A percentile compares a stretch with the other conserved stretches of the same genome.
These are phyloP conservation scores for Blastomyces parvus DNA, from an alignment of 2,329 filamentous ascomycete species.

Conservation along the genomic window DNA sequence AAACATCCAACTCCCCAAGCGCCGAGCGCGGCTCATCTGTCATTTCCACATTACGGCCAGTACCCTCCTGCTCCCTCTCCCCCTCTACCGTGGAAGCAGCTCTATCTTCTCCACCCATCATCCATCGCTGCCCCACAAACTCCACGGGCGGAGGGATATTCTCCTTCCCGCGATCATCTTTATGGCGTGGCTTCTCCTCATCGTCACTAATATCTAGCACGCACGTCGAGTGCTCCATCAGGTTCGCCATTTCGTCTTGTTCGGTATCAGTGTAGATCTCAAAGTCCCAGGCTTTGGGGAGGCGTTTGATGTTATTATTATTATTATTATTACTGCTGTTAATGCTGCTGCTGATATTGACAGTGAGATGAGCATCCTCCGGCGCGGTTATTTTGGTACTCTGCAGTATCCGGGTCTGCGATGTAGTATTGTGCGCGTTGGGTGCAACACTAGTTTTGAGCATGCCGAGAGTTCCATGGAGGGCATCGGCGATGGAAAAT, in stretches of 20 bases:
- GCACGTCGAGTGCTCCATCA: constrained; percentile 83
- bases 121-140: constrained; percentile 20
- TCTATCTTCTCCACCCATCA: constrained; percentile 15
- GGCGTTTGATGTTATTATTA: constrained; percentile 39
- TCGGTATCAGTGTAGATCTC: constrained; percentile 88
- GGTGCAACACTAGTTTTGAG: not conserved
- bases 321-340: constrained; percentile 3
- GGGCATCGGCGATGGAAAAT: constrained; percentile 76
- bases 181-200: constrained; percentile 51
- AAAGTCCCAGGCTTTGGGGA: constrained; percentile 65
- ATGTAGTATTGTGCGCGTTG: not conserved
- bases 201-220: constrained; percentile 84
- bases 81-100: constrained; percentile 15
- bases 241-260: constrained; percentile 82
- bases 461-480: constrained; percentile 59
- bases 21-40: constrained; percentile 56
- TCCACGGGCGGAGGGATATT: constrained; percentile 63
- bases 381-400: not conserved
- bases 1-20: constrained; percentile 56
- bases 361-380: not conserved
- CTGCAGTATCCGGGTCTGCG: not conserved
- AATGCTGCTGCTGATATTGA: not conserved
- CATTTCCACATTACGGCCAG: constrained; percentile 44
- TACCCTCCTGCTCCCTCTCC: constrained; percentile 15
- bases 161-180: constrained; percentile 70